phyloP scores from a whole-genome alignment of 352 stramenopile species.

The Phytophthora megakarya region DNA sequence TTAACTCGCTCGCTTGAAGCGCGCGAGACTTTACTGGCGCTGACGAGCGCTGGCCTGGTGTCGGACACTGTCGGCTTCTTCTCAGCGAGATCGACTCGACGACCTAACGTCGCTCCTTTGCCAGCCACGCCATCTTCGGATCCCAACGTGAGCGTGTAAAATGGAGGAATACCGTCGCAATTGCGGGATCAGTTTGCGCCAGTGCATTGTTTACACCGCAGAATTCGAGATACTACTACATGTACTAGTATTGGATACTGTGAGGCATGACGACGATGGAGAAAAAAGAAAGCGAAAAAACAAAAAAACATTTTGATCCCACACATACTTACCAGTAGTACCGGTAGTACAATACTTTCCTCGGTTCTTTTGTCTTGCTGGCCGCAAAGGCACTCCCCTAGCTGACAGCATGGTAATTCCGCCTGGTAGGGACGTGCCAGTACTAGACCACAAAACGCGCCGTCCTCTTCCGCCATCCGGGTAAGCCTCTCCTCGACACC shows the following conservation, averaged over 20 bases:
- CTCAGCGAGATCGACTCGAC: conserved; percentile 15
- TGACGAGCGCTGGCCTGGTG: background rate
- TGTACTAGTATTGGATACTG: too few relatives aligned
- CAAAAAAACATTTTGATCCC: conserved; percentile 1
- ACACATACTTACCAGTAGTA: too few relatives aligned
- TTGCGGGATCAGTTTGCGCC: conserved; percentile 7
- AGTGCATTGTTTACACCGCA: conserved; percentile 25
- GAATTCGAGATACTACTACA: too few relatives aligned
- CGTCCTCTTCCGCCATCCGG: conserved; percentile 25
- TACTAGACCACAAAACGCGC: conserved; percentile 11
- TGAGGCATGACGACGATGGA: conserved; percentile 16
- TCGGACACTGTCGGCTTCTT: conserved; percentile 20
- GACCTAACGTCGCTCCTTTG: conserved; percentile 11
- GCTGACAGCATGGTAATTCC: conserved; percentile 10
- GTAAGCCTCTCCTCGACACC: conserved; percentile 20
- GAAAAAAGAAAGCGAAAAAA: conserved; percentile 18
- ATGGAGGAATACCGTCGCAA: background rate
- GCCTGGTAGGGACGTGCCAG: conserved; percentile 13
- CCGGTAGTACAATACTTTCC: too few relatives aligned
- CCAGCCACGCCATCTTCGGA: background rate
- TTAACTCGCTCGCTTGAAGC: conserved; percentile 31
- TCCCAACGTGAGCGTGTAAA: background rate
- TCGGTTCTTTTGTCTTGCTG: conserved; percentile 5
- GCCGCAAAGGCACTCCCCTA: conserved; percentile 20
- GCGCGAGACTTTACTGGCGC: conserved; percentile 15